These are phyloP conservation scores for Ogataea dorogensis DNA, from an alignment of 805 yeast genomes.

Conservation along the genomic window DNA sequence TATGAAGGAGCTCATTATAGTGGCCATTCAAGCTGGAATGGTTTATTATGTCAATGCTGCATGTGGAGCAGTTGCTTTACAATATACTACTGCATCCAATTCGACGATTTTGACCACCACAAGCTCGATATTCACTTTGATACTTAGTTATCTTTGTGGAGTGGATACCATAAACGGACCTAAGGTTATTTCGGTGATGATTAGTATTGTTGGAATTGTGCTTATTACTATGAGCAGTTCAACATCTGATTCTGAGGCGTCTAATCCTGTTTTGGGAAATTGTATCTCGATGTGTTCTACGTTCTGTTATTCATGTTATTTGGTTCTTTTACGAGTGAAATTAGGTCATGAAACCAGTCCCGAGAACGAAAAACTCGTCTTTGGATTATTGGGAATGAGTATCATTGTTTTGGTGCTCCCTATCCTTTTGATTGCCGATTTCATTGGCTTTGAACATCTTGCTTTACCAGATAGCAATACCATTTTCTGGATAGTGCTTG, in stretches of 20 bases:
- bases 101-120: constrained; percentile 51
- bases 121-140: constrained; percentile 48
- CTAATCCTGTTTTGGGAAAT: constrained; percentile 45
- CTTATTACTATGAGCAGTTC: constrained; percentile 38
- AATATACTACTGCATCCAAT: constrained; percentile 52
- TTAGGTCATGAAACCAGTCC: constrained; percentile 44
- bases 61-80: constrained; percentile 41
- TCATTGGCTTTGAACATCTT: constrained; percentile 41
- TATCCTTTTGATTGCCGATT: constrained; percentile 35
- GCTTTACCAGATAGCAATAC: constrained; percentile 41
- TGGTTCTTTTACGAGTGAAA: constrained; percentile 42
- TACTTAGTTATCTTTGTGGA: constrained; percentile 40
- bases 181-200: constrained; percentile 42
- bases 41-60: constrained; percentile 44
- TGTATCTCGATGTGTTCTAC: constrained; percentile 45
- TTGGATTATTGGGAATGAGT: constrained; percentile 45
- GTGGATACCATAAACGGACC: constrained; percentile 43
- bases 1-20: constrained; percentile 31
- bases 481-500: constrained; percentile 34
- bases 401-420: constrained; percentile 43
- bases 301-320: constrained; percentile 44
- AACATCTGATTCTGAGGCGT: neutral
- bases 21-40: constrained; percentile 41
- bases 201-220: constrained; percentile 47
- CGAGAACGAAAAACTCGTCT: constrained; percentile 46